Conservation (phyloP, 352 stramenopile species). For the Phytopythium delawarense region DNA sequence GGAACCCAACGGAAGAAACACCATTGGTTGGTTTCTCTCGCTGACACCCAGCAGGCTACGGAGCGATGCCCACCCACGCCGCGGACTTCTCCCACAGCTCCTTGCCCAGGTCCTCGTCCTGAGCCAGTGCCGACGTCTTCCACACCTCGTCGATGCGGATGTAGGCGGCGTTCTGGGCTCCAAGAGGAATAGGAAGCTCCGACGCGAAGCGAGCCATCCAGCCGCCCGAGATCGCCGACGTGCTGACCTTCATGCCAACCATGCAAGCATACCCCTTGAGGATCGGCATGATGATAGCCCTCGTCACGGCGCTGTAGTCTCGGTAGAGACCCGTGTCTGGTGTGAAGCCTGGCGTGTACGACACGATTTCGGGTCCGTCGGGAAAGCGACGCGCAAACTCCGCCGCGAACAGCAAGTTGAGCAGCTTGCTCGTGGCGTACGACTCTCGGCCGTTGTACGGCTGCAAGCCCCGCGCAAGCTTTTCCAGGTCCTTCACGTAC, state of each 20-base stretch:
- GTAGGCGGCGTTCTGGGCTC: slow-evolving; percentile 26
- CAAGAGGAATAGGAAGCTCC: slow-evolving; percentile 20
- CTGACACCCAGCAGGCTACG: not conserved
- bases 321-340: slow-evolving; percentile 36
- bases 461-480: slow-evolving; percentile 22
- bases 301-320: slow-evolving; percentile 23
- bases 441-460: slow-evolving; percentile 12
- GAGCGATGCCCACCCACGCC: slow-evolving; percentile 5
- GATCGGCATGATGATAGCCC: slow-evolving; percentile 24
- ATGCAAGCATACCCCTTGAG: slow-evolving; percentile 21
- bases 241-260: slow-evolving; percentile 20
- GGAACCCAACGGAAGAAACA: too few species aligned
- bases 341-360: slow-evolving; percentile 35
- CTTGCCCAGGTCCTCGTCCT: slow-evolving; percentile 19
- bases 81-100: slow-evolving; percentile 32
- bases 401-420: slow-evolving; percentile 40
- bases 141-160: slow-evolving; percentile 31
- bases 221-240: slow-evolving; percentile 21
- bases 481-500: slow-evolving; percentile 28
- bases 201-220: slow-evolving; percentile 29
- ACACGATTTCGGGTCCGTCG: slow-evolving; percentile 12
- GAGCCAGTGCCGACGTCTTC: slow-evolving; percentile 24
- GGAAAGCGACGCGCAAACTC: slow-evolving; percentile 28
- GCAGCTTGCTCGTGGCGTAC: slow-evolving; percentile 41
- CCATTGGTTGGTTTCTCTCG: too few species aligned